Base-by-base conservation (phyloP, 192 early-diverging fungal genomes). In the Cladochytrium replicatum region DNA sequence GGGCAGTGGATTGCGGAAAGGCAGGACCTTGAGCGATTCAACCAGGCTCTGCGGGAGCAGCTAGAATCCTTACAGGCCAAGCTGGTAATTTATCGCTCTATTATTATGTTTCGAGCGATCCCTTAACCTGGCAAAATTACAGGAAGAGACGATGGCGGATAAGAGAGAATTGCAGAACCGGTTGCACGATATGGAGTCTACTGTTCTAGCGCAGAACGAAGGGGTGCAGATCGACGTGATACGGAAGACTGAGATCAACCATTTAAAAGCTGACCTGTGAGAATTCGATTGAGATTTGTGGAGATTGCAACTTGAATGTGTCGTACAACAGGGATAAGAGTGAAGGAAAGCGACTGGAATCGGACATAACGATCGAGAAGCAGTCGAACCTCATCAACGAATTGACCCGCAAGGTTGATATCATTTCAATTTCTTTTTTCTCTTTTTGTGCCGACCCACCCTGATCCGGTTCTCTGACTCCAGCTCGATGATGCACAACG, bases 191-290 rank as follows among this genome's bases (percentile, higher is more conserved):
- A 68, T 90, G 66, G 89, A 93, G 57, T 66, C 64, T 23, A 71
- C 82, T 0, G 66, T 89, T 43, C 74, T 81, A 17, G 74, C 77
- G 13, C 74, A 82, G 15, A 67, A 79, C 44, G 79, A 87, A 54
- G 78, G 77, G 23, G 91, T 87, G 15, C 80, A 82, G 60, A 69
- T 79, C 15, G 90, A 97, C 46, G 91, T 91, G 54, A 53, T 93
- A 34, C 71, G 90, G 69, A 66, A 77, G 27, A 74, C 82, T 19
- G 92, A 97, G 62, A 91, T 92, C 51, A 86, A 89, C 28, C 81
- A 80, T 30, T 62, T 97, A 49, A 86, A 86, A 37, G 74, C 77
- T 40, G 87, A 93, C 24, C 60, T 97, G 77, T 87, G 72, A 65
- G 80, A n/a, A n/a, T n/a, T n/a, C n/a, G 37, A 15, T 44, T 15